Evolutionary conservation across 2,329 filamentous ascomycete species (phyloP), one percentile per base, ranked within the genome.

Genomic region (Colletotrichum navitas): DNA sequence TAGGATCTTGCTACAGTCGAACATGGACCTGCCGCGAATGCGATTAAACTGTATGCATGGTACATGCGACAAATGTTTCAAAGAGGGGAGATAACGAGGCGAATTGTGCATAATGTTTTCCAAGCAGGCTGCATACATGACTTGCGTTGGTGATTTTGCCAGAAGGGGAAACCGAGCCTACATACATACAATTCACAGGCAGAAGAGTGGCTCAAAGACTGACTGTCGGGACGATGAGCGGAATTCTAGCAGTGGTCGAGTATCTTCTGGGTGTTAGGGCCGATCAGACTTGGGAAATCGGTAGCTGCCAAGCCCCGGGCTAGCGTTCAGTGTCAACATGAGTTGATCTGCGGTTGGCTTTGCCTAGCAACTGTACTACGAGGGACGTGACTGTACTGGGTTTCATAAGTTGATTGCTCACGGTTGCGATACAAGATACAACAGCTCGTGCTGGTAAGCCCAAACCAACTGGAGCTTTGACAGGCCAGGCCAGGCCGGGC

Each of bases 391-490:
- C 45, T 55, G 63, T 47, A 62, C 34, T 36, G 51, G 54, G 67
- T 69, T 66, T 66, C 67, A 69, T 45, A 36, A 45, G 32, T 43
- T n/a, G 62, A 49, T 12, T 29, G 52, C 61, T 68, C 52, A 68
- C 54, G 34, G 61, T n/a, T 39, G 61, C 12, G 14, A 58, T 34
- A 11, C 21, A 29, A n/a, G 14, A 58, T 34, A 11, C 21, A 29
- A n/a, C 32, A 4, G 24, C 36, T 39, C 36, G 45, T 21, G 47
- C 14, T 59, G 55, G 11, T 41, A 66, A 43, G 43, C 54, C 47
- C 58, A 49, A 68, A 45, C 49, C 41, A 55, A 67, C 52, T 68
- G 65, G 60, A 72, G 69, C 65, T 72, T 49, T 43, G 65, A 69
- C 54, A 39, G 65, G 56, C 49, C 39, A 49, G 65, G 49, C 43